phyloP scores from a whole-genome alignment of 345 rosid species.

The Syzygium aromaticum region DNA sequence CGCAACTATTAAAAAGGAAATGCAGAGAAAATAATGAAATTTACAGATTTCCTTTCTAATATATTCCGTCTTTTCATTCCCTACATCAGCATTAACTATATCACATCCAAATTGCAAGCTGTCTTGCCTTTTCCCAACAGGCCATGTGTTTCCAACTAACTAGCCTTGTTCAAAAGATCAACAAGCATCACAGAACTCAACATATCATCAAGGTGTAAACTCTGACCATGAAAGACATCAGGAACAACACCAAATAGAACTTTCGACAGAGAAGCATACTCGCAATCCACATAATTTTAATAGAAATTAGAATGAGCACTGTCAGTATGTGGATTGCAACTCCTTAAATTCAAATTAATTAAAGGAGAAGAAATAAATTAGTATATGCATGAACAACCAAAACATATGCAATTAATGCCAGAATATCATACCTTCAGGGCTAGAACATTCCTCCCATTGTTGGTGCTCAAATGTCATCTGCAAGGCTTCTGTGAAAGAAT shows the following conservation, averaged over 20 bases:
- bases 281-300: not conserved
- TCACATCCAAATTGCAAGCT: not conserved
- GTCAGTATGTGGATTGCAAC: not conserved
- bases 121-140: not conserved
- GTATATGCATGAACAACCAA: conserved; percentile 5
- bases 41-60: not conserved
- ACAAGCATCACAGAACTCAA: not conserved
- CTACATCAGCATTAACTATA: not conserved
- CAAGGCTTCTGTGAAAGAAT: conserved; percentile 54
- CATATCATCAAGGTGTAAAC: not conserved
- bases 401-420: not conserved
- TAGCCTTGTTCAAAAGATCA: not conserved
- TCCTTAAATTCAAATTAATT: not conserved
- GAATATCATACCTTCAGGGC: conserved; percentile 45
- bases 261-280: not conserved
- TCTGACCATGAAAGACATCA: not conserved
- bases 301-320: not conserved
- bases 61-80: not conserved
- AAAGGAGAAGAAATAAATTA: not conserved
- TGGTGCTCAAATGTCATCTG: conserved; percentile 47
- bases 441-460: conserved; percentile 36
- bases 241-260: not conserved
- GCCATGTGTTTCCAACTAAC: not conserved
- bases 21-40: not conserved
- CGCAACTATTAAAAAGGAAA: not conserved